Evolutionary conservation across 306 rosid species (phyloP).

Genomic region (Dalbergia oliveri): DNA sequence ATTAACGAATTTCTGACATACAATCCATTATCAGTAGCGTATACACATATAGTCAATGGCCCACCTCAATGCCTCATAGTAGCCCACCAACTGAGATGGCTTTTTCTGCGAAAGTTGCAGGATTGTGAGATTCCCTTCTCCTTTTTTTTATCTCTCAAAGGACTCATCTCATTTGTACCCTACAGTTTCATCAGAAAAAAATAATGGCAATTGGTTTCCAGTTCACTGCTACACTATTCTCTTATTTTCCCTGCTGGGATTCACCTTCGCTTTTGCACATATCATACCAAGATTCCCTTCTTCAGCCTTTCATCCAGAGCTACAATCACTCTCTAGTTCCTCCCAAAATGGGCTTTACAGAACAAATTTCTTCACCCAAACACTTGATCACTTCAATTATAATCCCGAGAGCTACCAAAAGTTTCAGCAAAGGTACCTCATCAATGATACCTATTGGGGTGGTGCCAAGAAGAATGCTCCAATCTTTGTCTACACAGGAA

Average conservation of each 20-base stretch:
- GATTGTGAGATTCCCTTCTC: too few species aligned
- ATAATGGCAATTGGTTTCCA: conserved; percentile 39
- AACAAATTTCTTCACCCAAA: conserved; percentile 80
- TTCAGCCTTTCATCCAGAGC: conserved; percentile 50
- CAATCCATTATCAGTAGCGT: too few species aligned
- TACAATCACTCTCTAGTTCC: conserved; percentile 42
- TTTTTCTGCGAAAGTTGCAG: too few species aligned
- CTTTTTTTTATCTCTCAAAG: background rate
- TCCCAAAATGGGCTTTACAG: conserved; percentile 49
- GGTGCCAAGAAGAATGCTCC: conserved; percentile 76
- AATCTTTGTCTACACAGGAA: conserved; percentile 92
- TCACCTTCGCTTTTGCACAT: conserved; percentile 42
- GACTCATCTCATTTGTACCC: conserved; percentile 8
- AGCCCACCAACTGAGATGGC: too few species aligned
- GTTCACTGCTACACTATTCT: background rate
- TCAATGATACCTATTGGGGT: conserved; percentile 85
- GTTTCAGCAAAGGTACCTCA: conserved; percentile 83
- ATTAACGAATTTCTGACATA: too few species aligned
- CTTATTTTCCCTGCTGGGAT: conserved; percentile 36
- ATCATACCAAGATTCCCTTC: conserved; percentile 59
- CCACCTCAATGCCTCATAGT: too few species aligned
- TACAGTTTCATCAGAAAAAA: background rate
- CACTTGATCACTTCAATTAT: conserved; percentile 85
- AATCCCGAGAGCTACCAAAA: conserved; percentile 70
- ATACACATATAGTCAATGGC: too few species aligned